A percentile compares a stretch with the other conserved stretches of the same genome.
phyloP scores from a whole-genome alignment of 257 asterid species.

The Fraxinus pennsylvanica region DNA sequence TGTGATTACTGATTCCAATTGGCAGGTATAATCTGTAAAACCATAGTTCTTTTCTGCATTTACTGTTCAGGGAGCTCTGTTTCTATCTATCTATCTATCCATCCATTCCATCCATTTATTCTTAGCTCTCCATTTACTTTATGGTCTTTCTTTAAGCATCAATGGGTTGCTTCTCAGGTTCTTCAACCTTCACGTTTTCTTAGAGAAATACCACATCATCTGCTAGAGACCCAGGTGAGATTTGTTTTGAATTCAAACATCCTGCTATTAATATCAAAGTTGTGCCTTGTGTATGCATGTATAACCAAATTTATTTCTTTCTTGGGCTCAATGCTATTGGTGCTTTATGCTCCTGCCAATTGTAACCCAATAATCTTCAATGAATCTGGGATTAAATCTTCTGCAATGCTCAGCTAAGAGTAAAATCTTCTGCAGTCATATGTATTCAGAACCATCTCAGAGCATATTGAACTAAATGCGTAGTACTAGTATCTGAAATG shows the following conservation, averaged over 20 bases:
- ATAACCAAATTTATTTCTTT: background rate
- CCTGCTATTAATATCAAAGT: background rate
- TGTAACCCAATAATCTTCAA: background rate
- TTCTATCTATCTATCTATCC: background rate
- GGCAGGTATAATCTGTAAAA: slow-evolving; percentile 65
- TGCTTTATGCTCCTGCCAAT: background rate
- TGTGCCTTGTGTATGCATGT: slow-evolving; percentile 7
- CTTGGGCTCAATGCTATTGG: background rate
- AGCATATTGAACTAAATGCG: background rate
- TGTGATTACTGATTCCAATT: slow-evolving; percentile 78
- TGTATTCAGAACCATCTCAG: background rate
- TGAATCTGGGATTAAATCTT: background rate
- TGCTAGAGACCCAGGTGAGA: slow-evolving; percentile 66
- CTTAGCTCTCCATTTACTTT: background rate
- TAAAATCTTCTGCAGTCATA: slow-evolving; percentile 1
- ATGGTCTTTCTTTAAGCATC: slow-evolving; percentile 31
- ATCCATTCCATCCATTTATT: background rate
- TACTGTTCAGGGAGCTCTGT: background rate
- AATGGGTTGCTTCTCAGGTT: slow-evolving; percentile 53
- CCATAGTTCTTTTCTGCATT: slow-evolving; percentile 21
- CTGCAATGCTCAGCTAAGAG: background rate
- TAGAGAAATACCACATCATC: slow-evolving; percentile 84
- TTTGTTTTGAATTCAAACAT: slow-evolving; percentile 15
- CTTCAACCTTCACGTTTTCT: slow-evolving; percentile 95
- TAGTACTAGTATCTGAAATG: background rate